Base-by-base conservation (phyloP, 1,139 yeast species). In the Suhomyces atakaporum region DNA sequence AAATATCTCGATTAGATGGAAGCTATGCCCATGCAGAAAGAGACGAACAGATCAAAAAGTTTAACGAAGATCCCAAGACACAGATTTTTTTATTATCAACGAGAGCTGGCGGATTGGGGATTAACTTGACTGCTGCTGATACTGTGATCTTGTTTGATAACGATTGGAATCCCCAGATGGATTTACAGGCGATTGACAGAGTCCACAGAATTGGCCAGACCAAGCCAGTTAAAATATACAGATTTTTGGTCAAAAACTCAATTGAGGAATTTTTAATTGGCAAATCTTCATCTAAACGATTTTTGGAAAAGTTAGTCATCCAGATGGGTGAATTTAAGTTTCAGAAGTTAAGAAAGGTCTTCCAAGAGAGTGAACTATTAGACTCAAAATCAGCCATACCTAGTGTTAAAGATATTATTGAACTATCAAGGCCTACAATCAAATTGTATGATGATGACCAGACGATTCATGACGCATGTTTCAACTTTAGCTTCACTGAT, bases 111-210 rank as follows among this genome's bases (percentile, higher is more conserved):
- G 97, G 97, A 0, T 73, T 92, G 19, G 98, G 98, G 2, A 78
- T 92, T 31, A 92, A 92, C 52, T 69, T 92, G 39, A 77, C 83
- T 0, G 79, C 85, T 1, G 96, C 97, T 0, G 97, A 92, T 50
- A 84, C 95, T 0, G 97, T 92, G 1, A 77, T 92, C 3, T 54
- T 92, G 11, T 89, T 87, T 56, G 98, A 92, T 54, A 84, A 87
- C 42, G 97, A 92, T 56, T 90, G 97, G 96, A 92, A 92, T 52
- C 98, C 98, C 0, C 97, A 92, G 55, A 90, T 88, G 49, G 97
- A 92, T 59, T 64, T 89, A 34, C 98, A 92, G 57, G 97, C 97
- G 0, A 92, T 92, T 77, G 97, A 90, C 54, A 72, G 98, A 41
- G 95, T 87, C 10, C 97, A 92, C 58, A 70, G 98, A 54, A 87